Conservation (phyloP, 202 grass and related monocot species). For the Saccharum hybrid region DNA sequence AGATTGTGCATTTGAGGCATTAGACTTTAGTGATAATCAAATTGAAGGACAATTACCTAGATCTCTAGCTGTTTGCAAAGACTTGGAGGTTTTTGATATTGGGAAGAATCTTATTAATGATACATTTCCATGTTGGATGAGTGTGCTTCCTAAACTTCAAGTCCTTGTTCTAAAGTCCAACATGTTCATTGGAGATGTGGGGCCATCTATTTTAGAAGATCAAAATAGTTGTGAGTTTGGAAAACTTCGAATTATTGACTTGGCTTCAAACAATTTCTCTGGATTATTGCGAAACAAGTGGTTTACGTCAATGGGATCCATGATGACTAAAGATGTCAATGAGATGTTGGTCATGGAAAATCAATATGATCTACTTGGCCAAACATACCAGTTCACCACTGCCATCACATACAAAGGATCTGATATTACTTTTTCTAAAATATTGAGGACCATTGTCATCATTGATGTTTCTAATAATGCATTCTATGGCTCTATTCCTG, state of each 20-base stretch:
- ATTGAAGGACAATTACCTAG: conserved; percentile 55
- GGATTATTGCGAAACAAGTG: conserved; percentile 31
- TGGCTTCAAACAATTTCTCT: conserved; percentile 52
- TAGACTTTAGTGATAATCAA: conserved; percentile 49
- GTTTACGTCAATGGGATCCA: conserved; percentile 42
- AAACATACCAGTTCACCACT: conserved; percentile 21
- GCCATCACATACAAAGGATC: conserved; percentile 44
- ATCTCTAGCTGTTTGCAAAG: conserved; percentile 38
- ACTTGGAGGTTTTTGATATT: conserved; percentile 63
- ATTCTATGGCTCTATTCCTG: conserved; percentile 45
- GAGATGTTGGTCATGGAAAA: not conserved
- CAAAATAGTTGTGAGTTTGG: conserved; percentile 14
- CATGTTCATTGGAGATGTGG: conserved; percentile 33
- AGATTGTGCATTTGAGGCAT: conserved; percentile 39
- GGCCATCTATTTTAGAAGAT: not conserved
- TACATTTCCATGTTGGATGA: conserved; percentile 61
- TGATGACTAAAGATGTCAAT: conserved; percentile 9
- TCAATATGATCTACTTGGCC: not conserved
- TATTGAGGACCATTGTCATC: conserved; percentile 33
- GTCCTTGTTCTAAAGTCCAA: conserved; percentile 54
- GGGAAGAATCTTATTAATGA: conserved; percentile 56
- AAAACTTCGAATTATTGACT: conserved; percentile 46
- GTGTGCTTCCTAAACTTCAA: conserved; percentile 37
- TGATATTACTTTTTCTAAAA: conserved; percentile 33
- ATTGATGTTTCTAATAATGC: conserved; percentile 53